Percentiles rank a stretch among this genome's conserved stretches.
Conservation (phyloP, 768 basidiomycete species). For the Amanita molliuscula region DNA sequence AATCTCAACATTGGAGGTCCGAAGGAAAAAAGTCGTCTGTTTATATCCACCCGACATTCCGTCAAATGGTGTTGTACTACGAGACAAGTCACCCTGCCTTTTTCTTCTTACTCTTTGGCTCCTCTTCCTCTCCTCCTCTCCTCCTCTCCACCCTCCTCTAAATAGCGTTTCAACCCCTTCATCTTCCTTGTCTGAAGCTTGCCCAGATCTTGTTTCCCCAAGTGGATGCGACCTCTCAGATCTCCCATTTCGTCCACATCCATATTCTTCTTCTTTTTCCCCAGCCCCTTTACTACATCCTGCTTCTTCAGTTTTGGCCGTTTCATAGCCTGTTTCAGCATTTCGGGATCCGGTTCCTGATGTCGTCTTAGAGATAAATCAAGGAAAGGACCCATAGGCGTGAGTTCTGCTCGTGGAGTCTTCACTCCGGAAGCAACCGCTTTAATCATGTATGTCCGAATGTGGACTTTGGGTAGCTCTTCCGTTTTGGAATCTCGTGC, state of each 20-base stretch:
- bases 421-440: slow-evolving; percentile 70
- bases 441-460: slow-evolving; percentile 76
- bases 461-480: slow-evolving; percentile 71
- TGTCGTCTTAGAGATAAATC: slow-evolving; percentile 75
- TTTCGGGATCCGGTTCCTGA: slow-evolving; percentile 64
- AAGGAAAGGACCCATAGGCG: slow-evolving; percentile 85
- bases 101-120: slow-evolving; percentile 6
- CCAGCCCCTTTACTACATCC: slow-evolving; percentile 76
- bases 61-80: too few species aligned
- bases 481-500: slow-evolving; percentile 25
- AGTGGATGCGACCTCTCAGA: slow-evolving; percentile 79
- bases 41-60: neutral
- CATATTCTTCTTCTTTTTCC: slow-evolving; percentile 91
- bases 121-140: slow-evolving; percentile 13
- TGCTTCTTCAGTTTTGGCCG: slow-evolving; percentile 83
- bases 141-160: slow-evolving; percentile 13
- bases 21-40: neutral
- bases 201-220: slow-evolving; percentile 80
- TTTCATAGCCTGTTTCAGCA: slow-evolving; percentile 73
- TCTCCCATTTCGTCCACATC: slow-evolving; percentile 99
- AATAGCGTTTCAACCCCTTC: slow-evolving; percentile 61
- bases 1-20: neutral
- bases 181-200: slow-evolving; percentile 91
- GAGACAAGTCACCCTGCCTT: slow-evolving; percentile 3
- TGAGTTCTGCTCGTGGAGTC: slow-evolving; percentile 72